These are phyloP conservation scores for Pyrenula massariospora DNA, from an alignment of 495 filamentous ascomycete genomes.

Conservation along the genomic window DNA sequence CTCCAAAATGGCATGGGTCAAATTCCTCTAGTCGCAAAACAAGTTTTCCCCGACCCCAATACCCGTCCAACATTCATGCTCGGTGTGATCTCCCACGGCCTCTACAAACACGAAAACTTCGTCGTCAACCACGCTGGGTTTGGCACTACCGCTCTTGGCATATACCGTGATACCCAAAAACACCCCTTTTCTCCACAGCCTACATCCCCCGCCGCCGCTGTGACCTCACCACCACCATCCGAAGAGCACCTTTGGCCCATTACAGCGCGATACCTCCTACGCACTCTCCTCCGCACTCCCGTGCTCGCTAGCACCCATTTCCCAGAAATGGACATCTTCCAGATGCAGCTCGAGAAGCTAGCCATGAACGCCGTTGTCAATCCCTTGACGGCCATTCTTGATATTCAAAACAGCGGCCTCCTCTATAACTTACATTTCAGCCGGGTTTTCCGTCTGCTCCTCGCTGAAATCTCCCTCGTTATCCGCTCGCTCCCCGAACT, in stretches of 20 bases:
- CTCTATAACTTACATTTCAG: constrained; percentile 46
- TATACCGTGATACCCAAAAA: background rate
- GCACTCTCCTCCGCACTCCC: constrained; percentile 37
- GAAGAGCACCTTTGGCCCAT: background rate
- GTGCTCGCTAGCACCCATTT: constrained; percentile 34
- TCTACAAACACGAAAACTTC: constrained; percentile 46
- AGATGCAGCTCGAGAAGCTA: constrained; percentile 66
- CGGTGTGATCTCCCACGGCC: constrained; percentile 55
- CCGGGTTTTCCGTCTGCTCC: constrained; percentile 46
- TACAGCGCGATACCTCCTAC: constrained; percentile 27
- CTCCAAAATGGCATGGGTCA: constrained; percentile 76
- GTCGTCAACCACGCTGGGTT: constrained; percentile 49
- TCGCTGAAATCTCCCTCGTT: constrained; percentile 54
- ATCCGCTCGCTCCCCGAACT: constrained; percentile 58
- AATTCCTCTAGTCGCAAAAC: constrained; percentile 56
- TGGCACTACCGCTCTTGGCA: constrained; percentile 49
- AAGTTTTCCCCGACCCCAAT: constrained; percentile 52
- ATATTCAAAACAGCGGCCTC: constrained; percentile 63
- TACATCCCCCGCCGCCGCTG: background rate
- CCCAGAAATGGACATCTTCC: constrained; percentile 26
- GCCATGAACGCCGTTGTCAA: constrained; percentile 72
- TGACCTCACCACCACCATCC: background rate
- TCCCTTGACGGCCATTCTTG: constrained; percentile 62
- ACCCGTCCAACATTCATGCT: constrained; percentile 64
- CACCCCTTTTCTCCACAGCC: background rate